These are phyloP conservation scores for Friedmanniomyces simplex DNA, from an alignment of 495 filamentous ascomycete species.

Conservation along the genomic window DNA sequence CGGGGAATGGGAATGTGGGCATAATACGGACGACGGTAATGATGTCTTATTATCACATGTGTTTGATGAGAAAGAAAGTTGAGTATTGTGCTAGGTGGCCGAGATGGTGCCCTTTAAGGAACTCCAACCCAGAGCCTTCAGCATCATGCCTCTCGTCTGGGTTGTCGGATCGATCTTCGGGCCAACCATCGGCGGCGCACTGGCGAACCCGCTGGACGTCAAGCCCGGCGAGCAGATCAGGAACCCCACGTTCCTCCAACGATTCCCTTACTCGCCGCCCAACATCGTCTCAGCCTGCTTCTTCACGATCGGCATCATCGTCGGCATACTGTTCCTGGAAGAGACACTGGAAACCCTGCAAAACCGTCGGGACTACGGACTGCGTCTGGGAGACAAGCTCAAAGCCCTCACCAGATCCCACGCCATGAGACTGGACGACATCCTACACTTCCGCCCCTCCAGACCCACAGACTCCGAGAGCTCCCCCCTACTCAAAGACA, in stretches of 20 bases:
- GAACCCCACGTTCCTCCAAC: slow-evolving; percentile 46
- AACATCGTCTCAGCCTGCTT: slow-evolving; percentile 65
- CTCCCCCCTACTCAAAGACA: slow-evolving; percentile 25
- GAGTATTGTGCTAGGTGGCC: slow-evolving; percentile 41
- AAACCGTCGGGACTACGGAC: slow-evolving; percentile 55
- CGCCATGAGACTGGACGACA: slow-evolving; percentile 19
- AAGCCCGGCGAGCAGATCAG: slow-evolving; percentile 53
- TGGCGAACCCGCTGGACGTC: slow-evolving; percentile 64
- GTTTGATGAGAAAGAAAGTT: neutral
- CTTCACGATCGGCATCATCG: slow-evolving; percentile 61
- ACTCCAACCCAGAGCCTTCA: slow-evolving; percentile 72
- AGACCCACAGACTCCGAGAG: slow-evolving; percentile 12
- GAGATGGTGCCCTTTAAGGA: slow-evolving; percentile 73
- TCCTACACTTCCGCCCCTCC: neutral
- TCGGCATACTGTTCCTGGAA: slow-evolving; percentile 61
- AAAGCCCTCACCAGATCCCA: slow-evolving; percentile 18
- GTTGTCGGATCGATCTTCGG: slow-evolving; percentile 84
- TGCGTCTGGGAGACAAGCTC: slow-evolving; percentile 48
- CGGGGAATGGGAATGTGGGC: slow-evolving; percentile 56
- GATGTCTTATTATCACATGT: neutral
- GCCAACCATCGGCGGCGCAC: slow-evolving; percentile 73
- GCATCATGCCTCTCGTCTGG: slow-evolving; percentile 68
- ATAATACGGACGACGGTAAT: slow-evolving; percentile 54
- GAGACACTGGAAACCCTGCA: slow-evolving; percentile 65
- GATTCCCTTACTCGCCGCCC: slow-evolving; percentile 71